phyloP scores from a whole-genome alignment of 2,329 filamentous ascomycete genomes.

The Pyrenophora tritici-repentis region DNA sequence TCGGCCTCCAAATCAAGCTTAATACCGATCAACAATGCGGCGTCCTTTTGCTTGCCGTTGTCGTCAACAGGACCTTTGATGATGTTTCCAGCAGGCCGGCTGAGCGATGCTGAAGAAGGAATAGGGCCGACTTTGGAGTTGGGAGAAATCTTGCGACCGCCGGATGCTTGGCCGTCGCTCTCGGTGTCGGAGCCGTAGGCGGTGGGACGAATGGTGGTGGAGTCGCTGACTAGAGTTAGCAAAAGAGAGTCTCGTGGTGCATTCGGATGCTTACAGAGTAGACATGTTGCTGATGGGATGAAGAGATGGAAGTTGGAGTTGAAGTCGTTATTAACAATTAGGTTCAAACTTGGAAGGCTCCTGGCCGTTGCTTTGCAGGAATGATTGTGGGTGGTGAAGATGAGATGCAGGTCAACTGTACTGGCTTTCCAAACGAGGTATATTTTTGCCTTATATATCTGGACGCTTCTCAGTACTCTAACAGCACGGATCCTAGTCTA shows the following conservation, averaged over 20 bases:
- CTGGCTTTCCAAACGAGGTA: slow-evolving; percentile 17
- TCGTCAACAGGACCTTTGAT: slow-evolving; percentile 63
- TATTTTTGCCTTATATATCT: slow-evolving; percentile 36
- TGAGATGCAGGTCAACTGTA: slow-evolving; percentile 36
- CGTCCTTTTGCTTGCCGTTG: slow-evolving; percentile 62
- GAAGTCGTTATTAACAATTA: slow-evolving; percentile 9
- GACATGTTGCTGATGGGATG: slow-evolving; percentile 27
- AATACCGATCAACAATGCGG: slow-evolving; percentile 64
- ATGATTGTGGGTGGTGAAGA: slow-evolving; percentile 8
- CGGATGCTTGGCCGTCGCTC: slow-evolving; percentile 47
- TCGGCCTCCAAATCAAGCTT: slow-evolving; percentile 68
- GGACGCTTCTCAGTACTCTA: not conserved
- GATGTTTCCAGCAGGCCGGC: slow-evolving; percentile 50
- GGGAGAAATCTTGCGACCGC: slow-evolving; percentile 43
- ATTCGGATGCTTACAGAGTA: slow-evolving; percentile 30
- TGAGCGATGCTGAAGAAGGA: slow-evolving; percentile 48
- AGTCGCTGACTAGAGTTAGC: slow-evolving; percentile 27
- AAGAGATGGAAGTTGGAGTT: not conserved
- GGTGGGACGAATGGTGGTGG: slow-evolving; percentile 35
- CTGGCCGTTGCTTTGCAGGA: slow-evolving; percentile 17
- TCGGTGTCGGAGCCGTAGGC: slow-evolving; percentile 48
- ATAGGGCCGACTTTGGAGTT: slow-evolving; percentile 36
- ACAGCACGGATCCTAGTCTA: not conserved
- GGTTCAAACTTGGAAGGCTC: slow-evolving; percentile 9
- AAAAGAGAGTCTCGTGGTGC: not conserved